Percentiles rank a stretch among this genome's conserved stretches.
These are phyloP conservation scores for Vaucheria bursata DNA, from an alignment of 352 stramenopile species.

Conservation along the genomic window DNA sequence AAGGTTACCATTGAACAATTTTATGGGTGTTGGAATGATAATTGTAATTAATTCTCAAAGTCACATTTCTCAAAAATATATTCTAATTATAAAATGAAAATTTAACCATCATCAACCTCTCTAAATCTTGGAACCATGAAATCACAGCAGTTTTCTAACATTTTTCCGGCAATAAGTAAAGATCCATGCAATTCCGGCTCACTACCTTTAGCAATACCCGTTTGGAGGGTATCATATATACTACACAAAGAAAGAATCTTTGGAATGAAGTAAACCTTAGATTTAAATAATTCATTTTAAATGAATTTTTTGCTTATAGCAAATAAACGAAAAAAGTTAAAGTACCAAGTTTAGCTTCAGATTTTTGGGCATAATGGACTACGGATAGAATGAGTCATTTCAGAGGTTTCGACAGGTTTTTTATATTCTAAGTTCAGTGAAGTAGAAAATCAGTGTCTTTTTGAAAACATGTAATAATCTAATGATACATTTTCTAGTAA, in stretches of 20 bases:
- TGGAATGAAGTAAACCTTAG: no score
- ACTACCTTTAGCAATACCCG: constrained; percentile 30
- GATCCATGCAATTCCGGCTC: constrained; percentile 72
- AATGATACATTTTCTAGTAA: no score
- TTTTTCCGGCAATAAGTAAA: constrained; percentile 81
- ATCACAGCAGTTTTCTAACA: constrained; percentile 82
- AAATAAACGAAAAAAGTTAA: no score
- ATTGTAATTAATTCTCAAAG: not conserved
- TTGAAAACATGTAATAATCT: no score
- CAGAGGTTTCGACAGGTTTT: no score
- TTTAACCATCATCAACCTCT: constrained; percentile 67
- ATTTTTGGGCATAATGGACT: no score
- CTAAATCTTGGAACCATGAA: constrained; percentile 91
- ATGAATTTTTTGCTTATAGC: no score
- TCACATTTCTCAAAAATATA: not conserved
- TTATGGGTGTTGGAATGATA: not conserved
- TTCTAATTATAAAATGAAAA: constrained; percentile 41
- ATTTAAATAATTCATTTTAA: no score
- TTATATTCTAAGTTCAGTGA: no score
- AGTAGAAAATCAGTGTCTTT: no score
- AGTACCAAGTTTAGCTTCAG: no score
- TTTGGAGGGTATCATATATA: constrained; percentile 72
- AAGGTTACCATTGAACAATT: not conserved
- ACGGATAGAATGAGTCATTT: no score
- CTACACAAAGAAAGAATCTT: not conserved